Percentiles rank a stretch among this genome's conserved stretches.
Conservation (phyloP, 352 stramenopile species). For the Blastocystis sp. region DNA sequence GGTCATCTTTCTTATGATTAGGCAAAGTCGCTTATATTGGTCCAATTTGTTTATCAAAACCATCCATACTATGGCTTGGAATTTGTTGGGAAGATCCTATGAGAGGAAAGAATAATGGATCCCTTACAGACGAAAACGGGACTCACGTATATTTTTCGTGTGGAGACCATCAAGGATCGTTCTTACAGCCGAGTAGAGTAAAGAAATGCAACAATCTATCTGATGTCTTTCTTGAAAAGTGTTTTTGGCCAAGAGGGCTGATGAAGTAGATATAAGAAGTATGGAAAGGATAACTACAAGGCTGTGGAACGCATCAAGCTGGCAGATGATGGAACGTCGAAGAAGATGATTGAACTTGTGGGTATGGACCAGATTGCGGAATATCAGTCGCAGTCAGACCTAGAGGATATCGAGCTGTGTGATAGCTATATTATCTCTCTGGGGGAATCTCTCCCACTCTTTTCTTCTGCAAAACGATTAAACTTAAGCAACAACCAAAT, state of each 20-base stretch:
- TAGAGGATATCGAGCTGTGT: neutral
- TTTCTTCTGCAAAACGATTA: neutral
- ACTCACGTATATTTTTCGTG: slow-evolving; percentile 17
- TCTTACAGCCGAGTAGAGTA: neutral
- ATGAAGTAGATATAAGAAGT: slow-evolving; percentile 19
- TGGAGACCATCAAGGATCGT: neutral
- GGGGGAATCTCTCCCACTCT: neutral
- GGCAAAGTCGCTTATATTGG: slow-evolving; percentile 7
- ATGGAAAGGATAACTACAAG: slow-evolving; percentile 22
- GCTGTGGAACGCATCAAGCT: neutral
- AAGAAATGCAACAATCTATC: neutral
- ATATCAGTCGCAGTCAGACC: neutral
- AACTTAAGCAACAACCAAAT: slow-evolving; percentile 14
- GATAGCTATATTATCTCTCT: neutral
- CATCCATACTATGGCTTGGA: neutral
- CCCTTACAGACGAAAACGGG: neutral
- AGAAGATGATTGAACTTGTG: neutral
- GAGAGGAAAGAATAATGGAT: slow-evolving; percentile 30
- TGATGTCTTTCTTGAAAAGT: slow-evolving; percentile 19
- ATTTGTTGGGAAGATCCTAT: neutral
- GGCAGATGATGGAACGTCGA: neutral
- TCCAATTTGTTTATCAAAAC: slow-evolving; percentile 50
- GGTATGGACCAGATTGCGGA: slow-evolving; percentile 30
- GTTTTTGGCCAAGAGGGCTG: neutral
- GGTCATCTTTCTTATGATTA: neutral